Conservation (phyloP, 2,329 filamentous ascomycete genomes). For the Dothideomycetes sp. region DNA sequence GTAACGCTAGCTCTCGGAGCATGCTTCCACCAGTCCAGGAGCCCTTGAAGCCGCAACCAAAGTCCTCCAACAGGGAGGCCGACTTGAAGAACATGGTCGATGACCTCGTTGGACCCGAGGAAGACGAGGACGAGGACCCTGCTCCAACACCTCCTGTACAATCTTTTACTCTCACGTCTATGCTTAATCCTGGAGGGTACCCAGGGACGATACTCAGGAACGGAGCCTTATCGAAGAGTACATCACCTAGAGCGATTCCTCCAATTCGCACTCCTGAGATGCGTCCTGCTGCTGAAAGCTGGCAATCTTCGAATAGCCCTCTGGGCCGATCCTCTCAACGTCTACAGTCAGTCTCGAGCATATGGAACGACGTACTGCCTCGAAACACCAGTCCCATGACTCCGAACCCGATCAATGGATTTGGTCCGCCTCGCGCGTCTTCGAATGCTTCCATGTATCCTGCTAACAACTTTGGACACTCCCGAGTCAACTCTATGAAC, state of each 20-base stretch:
- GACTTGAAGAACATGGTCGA: conserved; percentile 49
- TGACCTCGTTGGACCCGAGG: conserved; percentile 36
- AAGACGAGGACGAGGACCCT: conserved; percentile 30
- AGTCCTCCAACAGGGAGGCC: conserved; percentile 27
- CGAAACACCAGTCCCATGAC: conserved; percentile 4
- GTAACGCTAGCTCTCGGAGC: not conserved
- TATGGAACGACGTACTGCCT: conserved; percentile 15
- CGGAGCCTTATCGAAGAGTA: not conserved
- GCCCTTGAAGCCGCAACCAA: conserved; percentile 2
- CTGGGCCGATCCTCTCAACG: conserved; percentile 10
- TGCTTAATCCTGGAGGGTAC: not conserved
- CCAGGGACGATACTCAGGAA: not conserved
- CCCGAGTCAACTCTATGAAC: conserved; percentile 31
- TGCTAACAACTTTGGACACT: conserved; percentile 19
- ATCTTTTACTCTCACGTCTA: not conserved
- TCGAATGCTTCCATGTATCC: not conserved
- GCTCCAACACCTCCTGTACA: not conserved
- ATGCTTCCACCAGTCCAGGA: not conserved
- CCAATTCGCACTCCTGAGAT: conserved; percentile 3
- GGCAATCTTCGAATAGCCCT: conserved; percentile 2
- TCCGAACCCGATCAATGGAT: not conserved
- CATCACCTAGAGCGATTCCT: conserved; percentile 1
- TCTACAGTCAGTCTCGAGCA: conserved; percentile 18
- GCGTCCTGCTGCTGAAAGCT: conserved; percentile 3
- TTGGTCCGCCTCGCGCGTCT: not conserved